Conservation (phyloP, 805 yeast genomes). For the Candida gorgasii region DNA sequence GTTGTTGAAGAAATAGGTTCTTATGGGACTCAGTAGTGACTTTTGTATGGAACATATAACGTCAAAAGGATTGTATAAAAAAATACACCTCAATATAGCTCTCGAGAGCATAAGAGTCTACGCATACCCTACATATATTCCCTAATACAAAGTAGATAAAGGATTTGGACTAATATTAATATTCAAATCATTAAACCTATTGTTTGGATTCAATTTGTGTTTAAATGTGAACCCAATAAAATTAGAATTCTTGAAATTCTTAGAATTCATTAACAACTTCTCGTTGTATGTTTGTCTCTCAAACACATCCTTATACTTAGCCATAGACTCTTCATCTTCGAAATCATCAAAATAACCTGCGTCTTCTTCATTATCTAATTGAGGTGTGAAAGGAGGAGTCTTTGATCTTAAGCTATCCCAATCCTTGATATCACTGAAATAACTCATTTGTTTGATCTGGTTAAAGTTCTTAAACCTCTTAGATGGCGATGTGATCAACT, state of each 20-base stretch:
- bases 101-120: too few relatives aligned
- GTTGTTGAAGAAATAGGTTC: too few relatives aligned
- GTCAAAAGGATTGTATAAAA: too few relatives aligned
- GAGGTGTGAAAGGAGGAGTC: slow-evolving; percentile 95
- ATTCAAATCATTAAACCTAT: slow-evolving; percentile 34
- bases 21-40: too few relatives aligned
- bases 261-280: slow-evolving; percentile 59
- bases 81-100: too few relatives aligned
- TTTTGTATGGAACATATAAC: too few relatives aligned
- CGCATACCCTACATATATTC: too few relatives aligned
- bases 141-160: slow-evolving; percentile 44
- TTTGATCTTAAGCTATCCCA: slow-evolving; percentile 69
- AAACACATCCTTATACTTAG: slow-evolving; percentile 94
- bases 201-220: slow-evolving; percentile 67
- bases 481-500: slow-evolving; percentile 73
- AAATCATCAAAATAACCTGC: slow-evolving; percentile 99
- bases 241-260: slow-evolving; percentile 45
- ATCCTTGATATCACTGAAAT: slow-evolving; percentile 74
- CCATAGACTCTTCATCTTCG: slow-evolving; percentile 95
- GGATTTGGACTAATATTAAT: slow-evolving; percentile 32
- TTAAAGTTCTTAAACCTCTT: slow-evolving; percentile 74
- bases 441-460: slow-evolving; percentile 76
- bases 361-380: slow-evolving; percentile 93
- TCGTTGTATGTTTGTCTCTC: slow-evolving; percentile 88
- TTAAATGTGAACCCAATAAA: slow-evolving; percentile 96